Conservation (phyloP, 495 filamentous ascomycete genomes). For the Daldinia decipiens region DNA sequence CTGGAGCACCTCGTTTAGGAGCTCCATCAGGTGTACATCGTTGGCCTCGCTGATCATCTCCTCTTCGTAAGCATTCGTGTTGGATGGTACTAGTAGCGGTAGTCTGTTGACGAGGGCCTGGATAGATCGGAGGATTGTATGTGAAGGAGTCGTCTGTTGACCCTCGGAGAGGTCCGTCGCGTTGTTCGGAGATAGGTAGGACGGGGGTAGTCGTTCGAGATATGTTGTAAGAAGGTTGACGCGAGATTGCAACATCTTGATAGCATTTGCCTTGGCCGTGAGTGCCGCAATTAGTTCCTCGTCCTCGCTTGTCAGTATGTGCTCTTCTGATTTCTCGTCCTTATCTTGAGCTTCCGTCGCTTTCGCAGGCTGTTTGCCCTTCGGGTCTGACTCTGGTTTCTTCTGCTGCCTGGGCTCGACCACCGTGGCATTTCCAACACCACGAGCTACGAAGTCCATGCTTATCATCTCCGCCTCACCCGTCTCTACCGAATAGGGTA, state of each 20-base stretch:
- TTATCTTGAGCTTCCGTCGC: conserved; percentile 45
- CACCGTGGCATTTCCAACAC: conserved; percentile 79
- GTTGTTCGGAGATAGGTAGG: conserved; percentile 61
- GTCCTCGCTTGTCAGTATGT: conserved; percentile 75
- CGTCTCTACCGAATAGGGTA: conserved; percentile 89
- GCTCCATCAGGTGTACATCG: conserved; percentile 77
- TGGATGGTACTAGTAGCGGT: conserved; percentile 65
- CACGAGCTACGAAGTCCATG: conserved; percentile 88
- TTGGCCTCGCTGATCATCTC: conserved; percentile 75
- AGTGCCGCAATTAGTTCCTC: conserved; percentile 76
- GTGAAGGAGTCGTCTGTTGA: conserved; percentile 64
- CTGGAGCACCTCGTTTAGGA: conserved; percentile 75
- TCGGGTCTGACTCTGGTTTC: conserved; percentile 52
- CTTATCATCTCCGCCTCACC: conserved; percentile 98
- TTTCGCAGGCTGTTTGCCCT: conserved; percentile 59
- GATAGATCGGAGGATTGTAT: conserved; percentile 71
- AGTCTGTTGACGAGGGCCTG: conserved; percentile 72
- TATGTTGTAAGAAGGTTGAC: conserved; percentile 85
- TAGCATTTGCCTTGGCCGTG: conserved; percentile 88
- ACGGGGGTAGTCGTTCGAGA: conserved; percentile 75
- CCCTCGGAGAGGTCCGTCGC: conserved; percentile 48
- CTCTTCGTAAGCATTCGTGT: conserved; percentile 62
- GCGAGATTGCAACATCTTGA: conserved; percentile 88
- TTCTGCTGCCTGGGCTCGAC: conserved; percentile 56
- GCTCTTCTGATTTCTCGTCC: conserved; percentile 52